Percentiles rank a stretch among this genome's conserved stretches.
phyloP scores from a whole-genome alignment of 495 filamentous ascomycete species.

The Cairneyella variabilis region DNA sequence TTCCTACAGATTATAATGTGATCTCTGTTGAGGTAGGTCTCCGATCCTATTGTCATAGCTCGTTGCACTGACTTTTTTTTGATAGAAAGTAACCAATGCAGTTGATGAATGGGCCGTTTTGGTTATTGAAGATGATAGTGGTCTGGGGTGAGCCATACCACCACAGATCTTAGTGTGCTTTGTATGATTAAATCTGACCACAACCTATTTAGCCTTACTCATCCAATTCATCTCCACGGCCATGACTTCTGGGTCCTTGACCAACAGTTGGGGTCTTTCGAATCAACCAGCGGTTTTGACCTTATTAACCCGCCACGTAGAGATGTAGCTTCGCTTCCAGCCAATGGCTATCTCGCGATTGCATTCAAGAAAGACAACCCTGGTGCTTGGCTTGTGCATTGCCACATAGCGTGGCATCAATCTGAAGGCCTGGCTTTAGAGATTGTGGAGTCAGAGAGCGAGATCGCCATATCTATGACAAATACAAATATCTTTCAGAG shows the following conservation, averaged over 20 bases:
- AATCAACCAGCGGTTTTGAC: constrained; percentile 26
- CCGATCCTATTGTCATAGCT: background rate
- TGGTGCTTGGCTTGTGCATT: constrained; percentile 44
- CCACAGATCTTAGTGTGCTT: no score
- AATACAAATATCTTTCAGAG: background rate
- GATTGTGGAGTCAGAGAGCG: background rate
- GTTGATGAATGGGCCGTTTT: background rate
- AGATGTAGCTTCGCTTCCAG: constrained; percentile 49
- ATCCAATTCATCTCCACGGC: constrained; percentile 61
- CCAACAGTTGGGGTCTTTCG: constrained; percentile 29
- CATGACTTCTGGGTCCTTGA: constrained; percentile 55
- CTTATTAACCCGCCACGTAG: constrained; percentile 48
- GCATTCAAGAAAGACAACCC: constrained; percentile 47
- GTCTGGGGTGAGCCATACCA: background rate
- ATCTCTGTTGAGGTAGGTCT: no score
- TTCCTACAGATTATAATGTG: no score
- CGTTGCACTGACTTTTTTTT: background rate
- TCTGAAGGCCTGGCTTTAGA: constrained; percentile 35
- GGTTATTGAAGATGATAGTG: background rate
- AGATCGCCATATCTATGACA: background rate
- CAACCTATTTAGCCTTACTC: constrained; percentile 37
- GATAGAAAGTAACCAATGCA: background rate
- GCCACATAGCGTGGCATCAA: constrained; percentile 51
- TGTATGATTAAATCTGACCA: constrained; percentile 52
- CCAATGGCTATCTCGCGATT: constrained; percentile 40